Evolutionary conservation across 192 early-diverging fungal genomes (phyloP).

Genomic region (Gaertneriomyces sp.): DNA sequence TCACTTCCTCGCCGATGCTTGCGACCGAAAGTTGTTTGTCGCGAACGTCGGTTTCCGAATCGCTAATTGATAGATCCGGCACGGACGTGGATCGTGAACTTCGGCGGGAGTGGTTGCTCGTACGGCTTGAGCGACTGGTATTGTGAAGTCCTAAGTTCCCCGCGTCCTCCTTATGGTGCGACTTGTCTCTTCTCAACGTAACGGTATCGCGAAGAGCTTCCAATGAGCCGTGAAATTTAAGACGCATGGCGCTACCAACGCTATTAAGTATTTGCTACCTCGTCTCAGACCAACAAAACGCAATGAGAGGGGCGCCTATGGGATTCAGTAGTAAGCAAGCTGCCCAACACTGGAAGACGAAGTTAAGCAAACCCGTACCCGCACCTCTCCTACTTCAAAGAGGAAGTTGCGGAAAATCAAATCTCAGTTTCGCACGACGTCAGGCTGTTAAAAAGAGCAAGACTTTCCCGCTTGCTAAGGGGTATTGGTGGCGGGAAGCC

Average conservation of each 20-base stretch:
- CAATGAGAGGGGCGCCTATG: no score
- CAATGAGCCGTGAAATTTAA: conserved; percentile 17
- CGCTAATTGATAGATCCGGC: conserved; percentile 2
- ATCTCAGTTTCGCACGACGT: no score
- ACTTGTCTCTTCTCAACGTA: background rate
- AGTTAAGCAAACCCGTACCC: no score
- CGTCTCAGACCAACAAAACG: no score
- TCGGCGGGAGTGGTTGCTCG: background rate
- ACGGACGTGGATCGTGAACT: background rate
- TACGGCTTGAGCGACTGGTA: background rate
- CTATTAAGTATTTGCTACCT: no score
- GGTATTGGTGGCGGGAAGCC: no score
- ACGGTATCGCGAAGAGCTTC: conserved; percentile 17
- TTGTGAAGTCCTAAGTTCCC: background rate
- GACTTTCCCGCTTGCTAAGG: no score
- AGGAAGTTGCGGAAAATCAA: no score
- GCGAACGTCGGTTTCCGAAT: background rate
- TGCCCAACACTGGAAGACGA: no score
- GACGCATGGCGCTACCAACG: conserved; percentile 1
- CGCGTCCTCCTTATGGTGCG: background rate
- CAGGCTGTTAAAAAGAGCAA: no score
- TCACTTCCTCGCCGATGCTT: background rate
- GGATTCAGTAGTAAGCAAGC: no score
- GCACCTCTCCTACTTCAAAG: no score
- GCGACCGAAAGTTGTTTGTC: background rate